Percentiles rank a stretch among this genome's conserved stretches.
phyloP scores from a whole-genome alignment of 1,139 yeast species.

The Saccharomyces hybrid region DNA sequence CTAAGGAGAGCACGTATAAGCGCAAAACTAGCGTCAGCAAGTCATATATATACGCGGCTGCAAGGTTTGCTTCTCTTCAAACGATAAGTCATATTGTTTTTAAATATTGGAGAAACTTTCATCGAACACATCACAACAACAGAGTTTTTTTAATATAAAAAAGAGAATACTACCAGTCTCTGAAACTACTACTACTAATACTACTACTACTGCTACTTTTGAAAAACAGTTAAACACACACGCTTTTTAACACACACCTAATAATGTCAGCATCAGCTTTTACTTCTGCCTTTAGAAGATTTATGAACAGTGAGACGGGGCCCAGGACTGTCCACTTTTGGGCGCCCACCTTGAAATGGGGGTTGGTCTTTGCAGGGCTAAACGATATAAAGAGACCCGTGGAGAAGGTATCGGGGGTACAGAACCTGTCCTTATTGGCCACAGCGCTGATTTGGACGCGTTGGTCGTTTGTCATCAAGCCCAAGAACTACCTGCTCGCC shows the following conservation, averaged over 20 bases:
- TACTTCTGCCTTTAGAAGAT: conserved; percentile 46
- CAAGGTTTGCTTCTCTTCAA: neutral
- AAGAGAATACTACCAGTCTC: neutral
- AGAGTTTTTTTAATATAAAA: neutral
- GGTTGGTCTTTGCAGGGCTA: conserved; percentile 82
- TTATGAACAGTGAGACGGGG: conserved; percentile 81
- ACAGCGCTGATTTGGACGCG: conserved; percentile 97
- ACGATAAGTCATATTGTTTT: neutral
- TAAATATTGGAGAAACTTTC: neutral
- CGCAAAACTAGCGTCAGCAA: neutral
- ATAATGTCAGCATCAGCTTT: conserved; percentile 40
- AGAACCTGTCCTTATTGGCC: conserved; percentile 75
- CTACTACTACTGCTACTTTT: neutral
- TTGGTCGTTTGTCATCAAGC: conserved; percentile 92
- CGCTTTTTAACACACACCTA: conserved; percentile 2
- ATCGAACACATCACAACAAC: neutral
- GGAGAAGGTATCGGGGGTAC: conserved; percentile 85
- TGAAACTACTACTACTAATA: neutral
- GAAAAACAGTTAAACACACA: neutral
- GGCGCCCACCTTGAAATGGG: conserved; percentile 58
- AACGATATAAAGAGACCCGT: conserved; percentile 85
- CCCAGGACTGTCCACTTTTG: conserved; percentile 94
- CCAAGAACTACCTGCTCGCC: conserved; percentile 80
- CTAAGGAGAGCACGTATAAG: conserved; percentile 2
- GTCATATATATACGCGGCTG: neutral